phyloP scores from a whole-genome alignment of 495 filamentous ascomycete species.

The Penicillium simplicissimum region DNA sequence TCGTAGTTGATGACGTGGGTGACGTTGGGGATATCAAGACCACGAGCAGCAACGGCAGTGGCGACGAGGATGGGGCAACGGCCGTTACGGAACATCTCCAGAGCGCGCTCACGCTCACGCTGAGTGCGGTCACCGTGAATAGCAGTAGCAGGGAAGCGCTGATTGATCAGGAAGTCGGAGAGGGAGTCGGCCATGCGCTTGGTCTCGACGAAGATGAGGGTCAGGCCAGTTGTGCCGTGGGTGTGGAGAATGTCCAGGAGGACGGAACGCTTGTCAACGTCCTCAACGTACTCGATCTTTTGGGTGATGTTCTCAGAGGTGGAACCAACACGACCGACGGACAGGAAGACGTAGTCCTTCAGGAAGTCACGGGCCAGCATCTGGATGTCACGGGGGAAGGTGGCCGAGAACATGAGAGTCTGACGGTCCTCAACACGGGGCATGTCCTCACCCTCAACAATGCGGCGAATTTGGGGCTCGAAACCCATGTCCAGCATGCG shows the following conservation, averaged over 20 bases:
- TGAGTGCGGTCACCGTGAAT: constrained; percentile 99
- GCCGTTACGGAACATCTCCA: constrained; percentile 95
- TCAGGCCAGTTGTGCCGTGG: constrained; percentile 79
- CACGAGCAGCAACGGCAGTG: constrained; percentile 94
- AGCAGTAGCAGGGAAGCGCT: constrained; percentile 96
- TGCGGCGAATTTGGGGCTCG: constrained; percentile 98
- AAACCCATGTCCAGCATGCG: constrained; percentile 99
- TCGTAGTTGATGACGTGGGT: constrained; percentile 99
- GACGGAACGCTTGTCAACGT: constrained; percentile 95
- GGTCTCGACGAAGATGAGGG: constrained; percentile 97
- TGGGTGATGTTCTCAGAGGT: constrained; percentile 99
- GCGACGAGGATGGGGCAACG: constrained; percentile 95
- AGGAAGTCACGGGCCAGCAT: constrained; percentile 98
- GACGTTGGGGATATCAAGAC: constrained; percentile 96
- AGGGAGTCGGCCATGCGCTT: constrained; percentile 99
- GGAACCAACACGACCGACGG: constrained; percentile 98
- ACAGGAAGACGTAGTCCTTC: constrained; percentile 97
- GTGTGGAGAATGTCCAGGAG: constrained; percentile 96
- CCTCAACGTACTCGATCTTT: constrained; percentile 97
- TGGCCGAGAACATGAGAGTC: constrained; percentile 99
- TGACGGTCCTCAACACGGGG: constrained; percentile 80
- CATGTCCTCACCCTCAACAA: constrained; percentile 98
- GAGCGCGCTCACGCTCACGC: constrained; percentile 95
- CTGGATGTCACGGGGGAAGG: constrained; percentile 98
- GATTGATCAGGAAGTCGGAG: constrained; percentile 96